These are phyloP conservation scores for Gymnopilus dilepis DNA, from an alignment of 768 basidiomycete genomes.

Conservation along the genomic window DNA sequence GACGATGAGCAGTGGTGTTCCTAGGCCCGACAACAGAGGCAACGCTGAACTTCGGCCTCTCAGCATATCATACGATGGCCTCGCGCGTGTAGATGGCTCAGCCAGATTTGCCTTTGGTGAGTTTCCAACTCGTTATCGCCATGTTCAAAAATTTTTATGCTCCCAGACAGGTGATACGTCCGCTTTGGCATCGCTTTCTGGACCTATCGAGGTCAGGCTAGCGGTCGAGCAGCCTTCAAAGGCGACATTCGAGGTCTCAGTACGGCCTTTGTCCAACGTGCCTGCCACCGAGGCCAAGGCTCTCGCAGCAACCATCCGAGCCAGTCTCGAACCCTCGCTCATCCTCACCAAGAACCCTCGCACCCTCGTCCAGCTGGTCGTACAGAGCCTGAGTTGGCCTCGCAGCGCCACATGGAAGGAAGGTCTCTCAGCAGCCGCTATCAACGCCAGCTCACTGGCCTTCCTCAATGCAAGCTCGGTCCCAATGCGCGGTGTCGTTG, in stretches of 20 bases:
- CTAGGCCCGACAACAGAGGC: conserved; percentile 43
- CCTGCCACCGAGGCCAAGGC: conserved; percentile 74
- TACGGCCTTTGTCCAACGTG: conserved; percentile 72
- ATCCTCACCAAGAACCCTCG: conserved; percentile 74
- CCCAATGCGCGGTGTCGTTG: conserved; percentile 76
- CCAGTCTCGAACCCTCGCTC: conserved; percentile 63
- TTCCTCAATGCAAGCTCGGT: conserved; percentile 73
- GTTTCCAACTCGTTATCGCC: conserved; percentile 1
- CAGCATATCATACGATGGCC: conserved; percentile 56
- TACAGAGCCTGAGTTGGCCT: conserved; percentile 58
- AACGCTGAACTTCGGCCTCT: conserved; percentile 40
- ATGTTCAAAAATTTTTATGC: conserved; percentile 7
- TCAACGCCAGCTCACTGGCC: conserved; percentile 75
- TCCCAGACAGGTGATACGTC: conserved; percentile 35
- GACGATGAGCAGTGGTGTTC: conserved; percentile 15
- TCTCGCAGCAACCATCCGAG: conserved; percentile 55
- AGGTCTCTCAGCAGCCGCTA: conserved; percentile 61
- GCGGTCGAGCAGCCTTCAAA: conserved; percentile 72
- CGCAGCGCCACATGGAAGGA: conserved; percentile 36
- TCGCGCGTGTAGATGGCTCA: conserved; percentile 79
- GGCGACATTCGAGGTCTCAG: conserved; percentile 74
- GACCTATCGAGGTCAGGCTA: conserved; percentile 78
- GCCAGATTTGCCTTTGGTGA: conserved; percentile 72
- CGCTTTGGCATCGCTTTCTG: conserved; percentile 77
- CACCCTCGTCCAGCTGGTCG: conserved; percentile 77